A percentile compares a stretch with the other conserved stretches of the same genome.
Conservation (phyloP, 176 grass and related monocot genomes). For the Aegilops sharonensis region DNA sequence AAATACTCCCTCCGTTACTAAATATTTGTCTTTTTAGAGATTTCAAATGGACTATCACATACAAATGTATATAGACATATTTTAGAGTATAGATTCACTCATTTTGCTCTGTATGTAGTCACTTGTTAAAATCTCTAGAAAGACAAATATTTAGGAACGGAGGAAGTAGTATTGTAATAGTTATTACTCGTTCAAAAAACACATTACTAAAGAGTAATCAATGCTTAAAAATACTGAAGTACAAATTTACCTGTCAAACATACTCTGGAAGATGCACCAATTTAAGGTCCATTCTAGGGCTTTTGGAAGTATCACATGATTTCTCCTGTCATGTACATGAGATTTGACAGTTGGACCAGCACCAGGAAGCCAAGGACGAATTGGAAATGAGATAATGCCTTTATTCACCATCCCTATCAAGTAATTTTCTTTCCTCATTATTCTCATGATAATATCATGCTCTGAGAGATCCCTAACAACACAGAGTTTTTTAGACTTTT, state of each 20-base stretch:
- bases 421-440: slow-evolving; percentile 99
- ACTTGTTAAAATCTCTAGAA: too few species aligned
- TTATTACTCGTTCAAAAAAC: neutral
- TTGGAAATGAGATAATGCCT: slow-evolving; percentile 88
- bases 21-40: too few species aligned
- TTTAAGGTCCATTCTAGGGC: slow-evolving; percentile 97
- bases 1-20: neutral
- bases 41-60: too few species aligned
- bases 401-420: slow-evolving; percentile 99
- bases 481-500: slow-evolving; percentile 73
- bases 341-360: slow-evolving; percentile 62
- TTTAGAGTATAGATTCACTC: too few species aligned
- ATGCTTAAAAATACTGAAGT: slow-evolving; percentile 13
- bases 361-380: slow-evolving; percentile 75
- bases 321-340: slow-evolving; percentile 47
- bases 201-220: neutral
- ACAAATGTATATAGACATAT: too few species aligned
- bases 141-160: too few species aligned
- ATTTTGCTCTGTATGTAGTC: too few species aligned
- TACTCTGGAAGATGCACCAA: slow-evolving; percentile 98
- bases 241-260: slow-evolving; percentile 86
- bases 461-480: slow-evolving; percentile 93
- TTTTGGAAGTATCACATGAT: slow-evolving; percentile 85
- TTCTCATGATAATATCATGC: slow-evolving; percentile 95
- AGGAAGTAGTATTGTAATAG: neutral